phyloP scores from a whole-genome alignment of 176 grass and related monocot genomes.

The Cenchrus fungigraminus region DNA sequence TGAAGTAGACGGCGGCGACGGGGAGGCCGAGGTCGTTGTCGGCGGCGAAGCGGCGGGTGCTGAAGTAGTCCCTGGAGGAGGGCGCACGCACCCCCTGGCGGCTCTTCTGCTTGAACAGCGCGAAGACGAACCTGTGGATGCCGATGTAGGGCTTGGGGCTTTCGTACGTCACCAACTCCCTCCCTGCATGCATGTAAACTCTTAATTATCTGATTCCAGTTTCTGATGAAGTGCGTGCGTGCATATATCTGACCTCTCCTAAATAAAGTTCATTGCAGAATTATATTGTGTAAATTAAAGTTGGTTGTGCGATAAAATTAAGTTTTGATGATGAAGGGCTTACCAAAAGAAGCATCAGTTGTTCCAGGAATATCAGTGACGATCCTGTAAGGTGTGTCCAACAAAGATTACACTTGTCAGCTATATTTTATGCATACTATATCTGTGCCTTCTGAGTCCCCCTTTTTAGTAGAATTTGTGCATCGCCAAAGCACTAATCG shows the following conservation, averaged over 20 bases:
- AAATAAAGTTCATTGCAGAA: not conserved
- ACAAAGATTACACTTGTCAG: slow-evolving; percentile 20
- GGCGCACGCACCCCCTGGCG: slow-evolving; percentile 53
- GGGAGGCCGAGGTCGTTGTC: slow-evolving; percentile 66
- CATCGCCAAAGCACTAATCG: not conserved
- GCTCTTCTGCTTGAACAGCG: slow-evolving; percentile 67
- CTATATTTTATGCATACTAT: slow-evolving; percentile 35
- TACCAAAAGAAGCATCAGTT: slow-evolving; percentile 85
- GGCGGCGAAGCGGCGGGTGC: slow-evolving; percentile 58
- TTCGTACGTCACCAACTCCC: slow-evolving; percentile 64
- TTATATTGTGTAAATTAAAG: not conserved
- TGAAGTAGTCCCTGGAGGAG: slow-evolving; percentile 57
- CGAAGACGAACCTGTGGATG: slow-evolving; percentile 73
- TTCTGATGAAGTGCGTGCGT: too few relatives aligned
- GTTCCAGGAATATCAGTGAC: slow-evolving; percentile 94
- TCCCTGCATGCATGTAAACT: slow-evolving; percentile 45
- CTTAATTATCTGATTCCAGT: not conserved
- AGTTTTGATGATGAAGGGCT: slow-evolving; percentile 1
- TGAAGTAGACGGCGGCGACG: slow-evolving; percentile 81
- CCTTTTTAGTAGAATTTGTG: not conserved
- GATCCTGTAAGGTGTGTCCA: slow-evolving; percentile 61
- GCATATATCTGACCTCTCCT: not conserved
- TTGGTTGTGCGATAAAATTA: slow-evolving; percentile 10
- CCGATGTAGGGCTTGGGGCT: slow-evolving; percentile 67
- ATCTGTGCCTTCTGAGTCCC: not conserved